Evolutionary conservation across 345 rosid genomes (phyloP).

Genomic region (Aurinia saxatilis): DNA sequence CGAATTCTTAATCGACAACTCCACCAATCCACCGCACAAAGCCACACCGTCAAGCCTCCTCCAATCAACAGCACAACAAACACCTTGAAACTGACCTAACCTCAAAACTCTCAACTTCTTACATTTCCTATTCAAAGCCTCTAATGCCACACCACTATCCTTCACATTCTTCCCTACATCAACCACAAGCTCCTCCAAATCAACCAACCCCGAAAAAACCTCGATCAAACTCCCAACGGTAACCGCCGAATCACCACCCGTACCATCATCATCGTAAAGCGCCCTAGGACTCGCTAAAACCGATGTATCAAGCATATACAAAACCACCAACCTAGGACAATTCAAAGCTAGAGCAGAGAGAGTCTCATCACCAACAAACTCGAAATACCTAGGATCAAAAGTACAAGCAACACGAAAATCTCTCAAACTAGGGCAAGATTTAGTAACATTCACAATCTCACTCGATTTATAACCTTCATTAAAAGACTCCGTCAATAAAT

Average conservation of each 20-base stretch:
- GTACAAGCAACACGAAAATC: constrained; percentile 57
- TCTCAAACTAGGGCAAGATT: constrained; percentile 52
- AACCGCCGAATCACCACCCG: constrained; percentile 63
- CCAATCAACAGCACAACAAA: constrained; percentile 56
- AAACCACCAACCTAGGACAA: constrained; percentile 52
- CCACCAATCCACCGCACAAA: constrained; percentile 47
- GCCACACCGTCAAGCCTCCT: constrained; percentile 73
- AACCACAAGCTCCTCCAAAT: constrained; percentile 57
- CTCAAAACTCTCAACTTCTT: constrained; percentile 41
- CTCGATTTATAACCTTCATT: constrained; percentile 69
- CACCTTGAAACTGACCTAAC: constrained; percentile 65
- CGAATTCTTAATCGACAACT: constrained; percentile 54
- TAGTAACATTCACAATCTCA: constrained; percentile 53
- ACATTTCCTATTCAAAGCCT: constrained; percentile 51
- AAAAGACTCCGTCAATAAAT: constrained; percentile 63
- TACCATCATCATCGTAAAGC: constrained; percentile 38
- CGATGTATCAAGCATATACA: constrained; percentile 58
- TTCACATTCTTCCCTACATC: constrained; percentile 63
- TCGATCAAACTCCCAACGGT: constrained; percentile 36
- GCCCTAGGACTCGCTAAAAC: constrained; percentile 38
- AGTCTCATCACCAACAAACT: constrained; percentile 70
- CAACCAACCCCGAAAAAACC: constrained; percentile 42
- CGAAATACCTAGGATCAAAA: constrained; percentile 71
- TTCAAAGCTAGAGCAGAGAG: constrained; percentile 47
- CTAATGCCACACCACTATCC: constrained; percentile 50